Conservation (phyloP, 495 filamentous ascomycete genomes). For the Parathielavia appendiculata region DNA sequence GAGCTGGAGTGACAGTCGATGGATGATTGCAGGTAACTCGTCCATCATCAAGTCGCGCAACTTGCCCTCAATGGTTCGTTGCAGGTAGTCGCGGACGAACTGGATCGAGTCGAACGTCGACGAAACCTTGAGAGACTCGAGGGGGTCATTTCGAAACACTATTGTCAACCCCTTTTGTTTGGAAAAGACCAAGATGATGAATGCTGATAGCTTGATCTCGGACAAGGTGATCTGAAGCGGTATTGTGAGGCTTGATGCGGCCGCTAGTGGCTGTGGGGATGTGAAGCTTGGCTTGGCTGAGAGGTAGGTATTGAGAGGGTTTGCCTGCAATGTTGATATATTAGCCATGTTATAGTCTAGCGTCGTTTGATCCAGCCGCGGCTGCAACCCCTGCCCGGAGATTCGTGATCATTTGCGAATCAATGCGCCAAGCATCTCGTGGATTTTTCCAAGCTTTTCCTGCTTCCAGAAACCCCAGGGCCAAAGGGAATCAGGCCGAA, state of each 20-base stretch:
- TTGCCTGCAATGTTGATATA: slow-evolving; percentile 59
- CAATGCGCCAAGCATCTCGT: slow-evolving; percentile 31
- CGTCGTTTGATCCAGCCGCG: slow-evolving; percentile 13
- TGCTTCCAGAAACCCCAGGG: neutral
- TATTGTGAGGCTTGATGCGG: slow-evolving; percentile 88
- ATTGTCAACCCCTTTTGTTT: slow-evolving; percentile 93
- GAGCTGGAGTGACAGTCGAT: slow-evolving; percentile 79
- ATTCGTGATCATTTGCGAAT: slow-evolving; percentile 23
- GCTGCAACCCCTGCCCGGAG: slow-evolving; percentile 28
- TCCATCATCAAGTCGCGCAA: slow-evolving; percentile 93
- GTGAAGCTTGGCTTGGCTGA: slow-evolving; percentile 86
- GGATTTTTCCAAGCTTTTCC: slow-evolving; percentile 3
- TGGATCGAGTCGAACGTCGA: slow-evolving; percentile 98
- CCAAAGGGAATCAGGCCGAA: neutral
- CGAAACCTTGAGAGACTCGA: slow-evolving; percentile 96
- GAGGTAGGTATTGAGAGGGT: slow-evolving; percentile 92
- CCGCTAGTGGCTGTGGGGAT: slow-evolving; percentile 88
- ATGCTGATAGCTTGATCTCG: slow-evolving; percentile 93
- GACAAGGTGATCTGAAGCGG: slow-evolving; percentile 94
- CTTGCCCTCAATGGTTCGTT: slow-evolving; percentile 94
- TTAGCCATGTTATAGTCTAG: slow-evolving; percentile 40
- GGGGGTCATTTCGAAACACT: slow-evolving; percentile 95
- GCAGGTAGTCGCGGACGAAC: slow-evolving; percentile 93
- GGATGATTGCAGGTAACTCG: slow-evolving; percentile 91
- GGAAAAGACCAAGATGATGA: slow-evolving; percentile 95